These are phyloP conservation scores for Paecilomyces variotii DNA, from an alignment of 2,329 filamentous ascomycete species.

Conservation along the genomic window DNA sequence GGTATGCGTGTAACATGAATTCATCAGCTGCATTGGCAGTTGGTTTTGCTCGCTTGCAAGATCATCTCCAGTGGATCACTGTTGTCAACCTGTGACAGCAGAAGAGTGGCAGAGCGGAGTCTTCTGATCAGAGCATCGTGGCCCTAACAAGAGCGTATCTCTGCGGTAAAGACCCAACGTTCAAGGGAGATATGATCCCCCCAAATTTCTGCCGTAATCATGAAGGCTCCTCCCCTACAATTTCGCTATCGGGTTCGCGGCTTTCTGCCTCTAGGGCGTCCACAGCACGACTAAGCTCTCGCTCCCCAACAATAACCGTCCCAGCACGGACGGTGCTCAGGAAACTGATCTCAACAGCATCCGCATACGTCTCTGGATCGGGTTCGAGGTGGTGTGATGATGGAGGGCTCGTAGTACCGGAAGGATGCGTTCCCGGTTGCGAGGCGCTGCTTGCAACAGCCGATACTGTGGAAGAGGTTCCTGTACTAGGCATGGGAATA, in stretches of 20 bases:
- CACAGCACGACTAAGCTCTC: conserved; percentile 66
- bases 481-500: neutral
- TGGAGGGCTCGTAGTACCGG: neutral
- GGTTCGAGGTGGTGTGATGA: conserved; percentile 22
- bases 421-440: neutral
- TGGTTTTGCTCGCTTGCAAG: neutral
- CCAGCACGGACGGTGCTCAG: conserved; percentile 82
- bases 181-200: neutral
- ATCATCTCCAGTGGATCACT: neutral
- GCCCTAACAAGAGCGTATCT: neutral
- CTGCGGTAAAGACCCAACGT: neutral
- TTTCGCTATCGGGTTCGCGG: conserved; percentile 1
- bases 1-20: neutral
- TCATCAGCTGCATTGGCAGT: neutral
- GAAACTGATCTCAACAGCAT: conserved; percentile 72
- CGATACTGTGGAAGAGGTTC: neutral
- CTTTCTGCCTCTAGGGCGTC: conserved; percentile 51
- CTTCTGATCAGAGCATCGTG: neutral
- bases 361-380: conserved; percentile 20
- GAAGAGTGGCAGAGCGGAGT: neutral
- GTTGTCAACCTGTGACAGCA: neutral
- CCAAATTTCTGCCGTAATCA: neutral
- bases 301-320: conserved; percentile 74
- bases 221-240: neutral
- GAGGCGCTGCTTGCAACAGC: conserved; percentile 4